phyloP scores from a whole-genome alignment of 192 early-diverging fungal species.

The Obelidium mucronatum region DNA sequence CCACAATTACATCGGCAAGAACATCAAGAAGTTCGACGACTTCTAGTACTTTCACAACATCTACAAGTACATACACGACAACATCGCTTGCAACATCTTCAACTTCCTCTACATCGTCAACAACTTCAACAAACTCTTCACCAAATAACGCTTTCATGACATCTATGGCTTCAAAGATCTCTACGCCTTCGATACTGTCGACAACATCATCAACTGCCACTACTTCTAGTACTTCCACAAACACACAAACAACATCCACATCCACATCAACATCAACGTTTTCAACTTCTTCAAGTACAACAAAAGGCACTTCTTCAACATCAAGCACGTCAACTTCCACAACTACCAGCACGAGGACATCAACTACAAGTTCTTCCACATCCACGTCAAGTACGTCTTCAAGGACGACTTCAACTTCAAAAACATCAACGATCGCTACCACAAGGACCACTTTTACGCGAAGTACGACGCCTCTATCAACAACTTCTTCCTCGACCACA shows the following conservation, averaged over 20 bases:
- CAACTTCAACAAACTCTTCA: constrained; percentile 2
- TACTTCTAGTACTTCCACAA: background rate
- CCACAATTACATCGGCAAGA: background rate
- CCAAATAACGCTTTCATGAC: constrained; percentile 53
- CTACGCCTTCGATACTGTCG: background rate
- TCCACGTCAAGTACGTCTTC: background rate
- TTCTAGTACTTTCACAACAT: background rate
- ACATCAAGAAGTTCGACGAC: constrained; percentile 10
- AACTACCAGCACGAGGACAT: constrained; percentile 67
- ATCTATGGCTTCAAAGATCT: background rate
- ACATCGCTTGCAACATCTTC: constrained; percentile 6
- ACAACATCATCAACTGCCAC: background rate
- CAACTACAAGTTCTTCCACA: constrained; percentile 5
- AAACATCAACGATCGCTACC: constrained; percentile 3
- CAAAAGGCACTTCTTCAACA: constrained; percentile 60
- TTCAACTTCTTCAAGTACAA: background rate
- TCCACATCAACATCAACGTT: background rate
- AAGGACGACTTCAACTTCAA: constrained; percentile 50
- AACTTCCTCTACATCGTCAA: background rate
- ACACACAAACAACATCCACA: background rate
- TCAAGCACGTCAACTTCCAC: constrained; percentile 77
- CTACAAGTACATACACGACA: background rate
- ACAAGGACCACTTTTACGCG: no score
- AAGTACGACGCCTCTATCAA: background rate
- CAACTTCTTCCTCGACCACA: background rate